Evolutionary conservation across 257 asterid genomes (phyloP).

Genomic region (Penstemon eatonii): DNA sequence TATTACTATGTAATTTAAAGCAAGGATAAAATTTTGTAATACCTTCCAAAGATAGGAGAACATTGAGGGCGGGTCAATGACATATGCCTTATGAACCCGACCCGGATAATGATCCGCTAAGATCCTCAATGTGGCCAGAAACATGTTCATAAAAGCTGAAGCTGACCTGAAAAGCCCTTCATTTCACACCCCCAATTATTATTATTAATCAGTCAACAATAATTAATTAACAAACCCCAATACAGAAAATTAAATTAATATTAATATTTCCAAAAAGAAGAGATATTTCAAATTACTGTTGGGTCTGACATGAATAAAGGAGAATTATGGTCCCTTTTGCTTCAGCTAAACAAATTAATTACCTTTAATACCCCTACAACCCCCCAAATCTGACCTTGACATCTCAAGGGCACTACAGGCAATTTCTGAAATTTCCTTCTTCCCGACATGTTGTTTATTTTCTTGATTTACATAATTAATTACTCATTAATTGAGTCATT

Average conservation of each 20-base stretch:
- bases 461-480: conserved; percentile 33
- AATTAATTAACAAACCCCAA: conserved; percentile 26
- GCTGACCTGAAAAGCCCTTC: conserved; percentile 99
- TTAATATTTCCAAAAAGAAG: conserved; percentile 28
- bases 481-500: conserved; percentile 37
- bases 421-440: conserved; percentile 41
- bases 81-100: conserved; percentile 74
- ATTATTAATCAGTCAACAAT: conserved; percentile 30
- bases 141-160: conserved; percentile 82
- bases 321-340: conserved; percentile 50
- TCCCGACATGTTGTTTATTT: conserved; percentile 40
- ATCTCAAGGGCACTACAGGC: conserved; percentile 66
- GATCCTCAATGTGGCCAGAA: conserved; percentile 71
- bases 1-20: too few species aligned
- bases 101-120: conserved; percentile 79
- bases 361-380: conserved; percentile 40
- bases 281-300: conserved; percentile 40
- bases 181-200: conserved; percentile 15
- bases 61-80: conserved; percentile 88
- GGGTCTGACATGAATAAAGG: conserved; percentile 51
- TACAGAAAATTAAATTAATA: neutral
- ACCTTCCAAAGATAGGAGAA: conserved; percentile 96
- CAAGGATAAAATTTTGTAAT: too few species aligned
- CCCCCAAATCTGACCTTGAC: conserved; percentile 43
- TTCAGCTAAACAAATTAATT: conserved; percentile 25